Evolutionary conservation across 1,284 basidiomycete genomes (phyloP).

Genomic region (Lentinula novae-zelandiae): DNA sequence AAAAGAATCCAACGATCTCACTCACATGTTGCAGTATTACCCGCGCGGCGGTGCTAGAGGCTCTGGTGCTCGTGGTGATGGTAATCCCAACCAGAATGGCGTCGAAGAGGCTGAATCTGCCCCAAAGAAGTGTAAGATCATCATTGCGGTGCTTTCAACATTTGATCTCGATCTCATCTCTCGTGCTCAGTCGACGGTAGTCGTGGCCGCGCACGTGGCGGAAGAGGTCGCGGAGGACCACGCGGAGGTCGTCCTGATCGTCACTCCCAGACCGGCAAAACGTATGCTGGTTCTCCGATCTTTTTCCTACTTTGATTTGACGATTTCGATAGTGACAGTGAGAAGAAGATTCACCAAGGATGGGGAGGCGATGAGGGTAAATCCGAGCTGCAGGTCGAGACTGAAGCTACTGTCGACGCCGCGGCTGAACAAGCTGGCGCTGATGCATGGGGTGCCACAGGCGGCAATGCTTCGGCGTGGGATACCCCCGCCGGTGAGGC

Average conservation of each 20-base stretch:
- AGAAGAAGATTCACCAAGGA: slow-evolving; percentile 88
- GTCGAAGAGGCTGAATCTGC: slow-evolving; percentile 41
- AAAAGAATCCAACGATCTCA: background rate
- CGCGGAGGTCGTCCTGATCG: slow-evolving; percentile 56
- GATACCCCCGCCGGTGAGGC: slow-evolving; percentile 32
- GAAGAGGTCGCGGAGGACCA: slow-evolving; percentile 44
- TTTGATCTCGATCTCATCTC: slow-evolving; percentile 7
- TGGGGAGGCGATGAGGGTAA: slow-evolving; percentile 89
- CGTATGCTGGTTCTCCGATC: slow-evolving; percentile 38
- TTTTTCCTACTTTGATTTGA: slow-evolving; percentile 8
- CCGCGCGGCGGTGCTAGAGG: slow-evolving; percentile 53
- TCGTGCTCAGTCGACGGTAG: slow-evolving; percentile 39
- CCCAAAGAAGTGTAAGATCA: slow-evolving; percentile 53
- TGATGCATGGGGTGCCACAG: slow-evolving; percentile 17
- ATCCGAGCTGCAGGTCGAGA: slow-evolving; percentile 75
- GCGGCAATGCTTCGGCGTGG: slow-evolving; percentile 32
- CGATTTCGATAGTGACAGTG: slow-evolving; percentile 63
- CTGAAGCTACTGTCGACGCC: slow-evolving; percentile 59
- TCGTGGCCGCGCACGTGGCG: slow-evolving; percentile 29
- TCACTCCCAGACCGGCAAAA: slow-evolving; percentile 81
- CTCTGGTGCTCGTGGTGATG: slow-evolving; percentile 32
- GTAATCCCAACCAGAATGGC: slow-evolving; percentile 30
- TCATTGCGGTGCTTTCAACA: slow-evolving; percentile 10
- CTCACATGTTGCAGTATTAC: slow-evolving; percentile 47
- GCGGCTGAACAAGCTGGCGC: slow-evolving; percentile 34